Evolutionary conservation across 805 yeast species (phyloP).

Genomic region (Candida patagonica): DNA sequence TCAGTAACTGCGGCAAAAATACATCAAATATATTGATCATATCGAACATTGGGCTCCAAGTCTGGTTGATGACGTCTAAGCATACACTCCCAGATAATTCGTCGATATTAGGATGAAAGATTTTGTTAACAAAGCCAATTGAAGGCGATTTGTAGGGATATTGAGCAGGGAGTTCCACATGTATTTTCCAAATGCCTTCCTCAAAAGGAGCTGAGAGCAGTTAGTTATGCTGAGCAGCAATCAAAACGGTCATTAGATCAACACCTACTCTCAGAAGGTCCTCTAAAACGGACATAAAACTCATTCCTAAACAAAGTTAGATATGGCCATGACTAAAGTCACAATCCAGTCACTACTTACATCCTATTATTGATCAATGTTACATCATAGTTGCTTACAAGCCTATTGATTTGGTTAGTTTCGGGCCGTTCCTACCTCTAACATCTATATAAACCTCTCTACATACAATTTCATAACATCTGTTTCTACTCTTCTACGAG

Average conservation of each 20-base stretch:
- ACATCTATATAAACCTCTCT: neutral
- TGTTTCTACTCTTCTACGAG: conserved; percentile 76
- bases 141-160: conserved; percentile 96
- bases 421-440: no score
- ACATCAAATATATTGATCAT: conserved; percentile 83
- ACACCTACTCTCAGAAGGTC: conserved; percentile 58
- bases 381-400: conserved; percentile 91
- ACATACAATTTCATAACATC: conserved; percentile 90
- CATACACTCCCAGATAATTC: conserved; percentile 85
- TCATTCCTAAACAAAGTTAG: conserved; percentile 47
- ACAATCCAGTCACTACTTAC: conserved; percentile 19
- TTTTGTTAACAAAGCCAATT: conserved; percentile 84
- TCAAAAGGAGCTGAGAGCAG: conserved; percentile 58
- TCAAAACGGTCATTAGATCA: neutral
- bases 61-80: conserved; percentile 90
- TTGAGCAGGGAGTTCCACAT: conserved; percentile 89
- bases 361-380: conserved; percentile 69
- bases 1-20: conserved; percentile 81
- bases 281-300: conserved; percentile 73
- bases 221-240: neutral
- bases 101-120: conserved; percentile 93
- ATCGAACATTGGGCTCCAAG: conserved; percentile 96
- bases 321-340: neutral
- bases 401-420: conserved; percentile 9
- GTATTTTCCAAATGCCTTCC: conserved; percentile 82